Evolutionary conservation across 441 rosid species (phyloP).

Genomic region (Adansonia gregorii): DNA sequence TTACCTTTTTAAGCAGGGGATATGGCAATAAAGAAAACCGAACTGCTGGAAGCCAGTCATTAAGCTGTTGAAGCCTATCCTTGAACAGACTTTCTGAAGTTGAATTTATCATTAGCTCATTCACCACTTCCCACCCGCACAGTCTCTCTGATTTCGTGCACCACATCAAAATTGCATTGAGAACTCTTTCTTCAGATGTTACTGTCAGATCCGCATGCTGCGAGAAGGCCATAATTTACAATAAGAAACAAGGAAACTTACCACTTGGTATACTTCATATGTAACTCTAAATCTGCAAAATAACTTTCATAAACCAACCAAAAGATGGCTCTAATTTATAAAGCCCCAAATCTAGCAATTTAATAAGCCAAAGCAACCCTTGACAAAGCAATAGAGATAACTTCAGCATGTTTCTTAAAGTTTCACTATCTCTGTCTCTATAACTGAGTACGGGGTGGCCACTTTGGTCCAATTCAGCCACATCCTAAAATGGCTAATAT

Average conservation of each 20-base stretch:
- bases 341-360: background rate
- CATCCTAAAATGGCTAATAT: background rate
- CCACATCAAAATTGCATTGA: constrained; percentile 92
- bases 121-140: constrained; percentile 72
- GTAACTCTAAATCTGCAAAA: constrained; percentile 1
- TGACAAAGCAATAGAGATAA: background rate
- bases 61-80: constrained; percentile 67
- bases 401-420: background rate
- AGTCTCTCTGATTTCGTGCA: constrained; percentile 68
- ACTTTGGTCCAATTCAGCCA: constrained; percentile 17
- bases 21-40: constrained; percentile 85
- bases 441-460: background rate
- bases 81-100: constrained; percentile 52
- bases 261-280: constrained; percentile 1
- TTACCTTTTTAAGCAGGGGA: constrained; percentile 75
- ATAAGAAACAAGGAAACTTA: constrained; percentile 24
- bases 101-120: constrained; percentile 50
- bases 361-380: background rate
- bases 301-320: background rate
- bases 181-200: constrained; percentile 91
- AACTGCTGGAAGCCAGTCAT: constrained; percentile 64
- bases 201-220: constrained; percentile 96
- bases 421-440: constrained; percentile 11
- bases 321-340: background rate
- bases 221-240: constrained; percentile 42